Evolutionary conservation across 169 alveolate genomes (phyloP).

Genomic region (Plasmodium adleri): DNA sequence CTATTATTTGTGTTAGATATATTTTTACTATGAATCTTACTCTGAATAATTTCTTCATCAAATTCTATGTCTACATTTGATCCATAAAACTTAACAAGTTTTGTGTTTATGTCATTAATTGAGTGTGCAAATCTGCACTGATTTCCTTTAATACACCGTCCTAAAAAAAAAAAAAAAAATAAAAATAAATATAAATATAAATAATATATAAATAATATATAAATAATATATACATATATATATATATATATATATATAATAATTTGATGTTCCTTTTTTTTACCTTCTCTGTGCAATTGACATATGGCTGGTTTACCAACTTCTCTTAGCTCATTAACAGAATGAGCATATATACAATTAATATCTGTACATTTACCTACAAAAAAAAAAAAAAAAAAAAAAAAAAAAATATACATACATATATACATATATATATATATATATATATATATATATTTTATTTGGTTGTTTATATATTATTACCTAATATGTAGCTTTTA

Average conservation of each 20-base stretch:
- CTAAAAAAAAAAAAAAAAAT: background rate
- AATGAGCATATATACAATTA: constrained; percentile 56
- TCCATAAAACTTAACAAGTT: constrained; percentile 38
- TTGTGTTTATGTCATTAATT: constrained; percentile 62
- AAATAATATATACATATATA: background rate
- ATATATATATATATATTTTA: background rate
- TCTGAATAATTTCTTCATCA: background rate
- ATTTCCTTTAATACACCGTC: constrained; percentile 56
- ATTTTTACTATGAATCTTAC: background rate
- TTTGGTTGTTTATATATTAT: background rate
- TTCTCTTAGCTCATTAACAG: constrained; percentile 66
- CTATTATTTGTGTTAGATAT: constrained; percentile 6
- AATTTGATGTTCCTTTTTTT: background rate
- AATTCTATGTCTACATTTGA: background rate
- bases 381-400: background rate
- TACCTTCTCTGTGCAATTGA: constrained; percentile 69
- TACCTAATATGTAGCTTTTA: constrained; percentile 64
- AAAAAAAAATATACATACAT: constrained; percentile 4
- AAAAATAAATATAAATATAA: background rate
- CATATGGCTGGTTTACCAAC: constrained; percentile 66
- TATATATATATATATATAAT: background rate
- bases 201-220: background rate
- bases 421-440: background rate
- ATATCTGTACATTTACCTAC: constrained; percentile 54
- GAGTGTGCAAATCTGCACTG: constrained; percentile 68